Conservation (phyloP, 2,329 filamentous ascomycete species). For the Phaeophleospora eucalypticola region DNA sequence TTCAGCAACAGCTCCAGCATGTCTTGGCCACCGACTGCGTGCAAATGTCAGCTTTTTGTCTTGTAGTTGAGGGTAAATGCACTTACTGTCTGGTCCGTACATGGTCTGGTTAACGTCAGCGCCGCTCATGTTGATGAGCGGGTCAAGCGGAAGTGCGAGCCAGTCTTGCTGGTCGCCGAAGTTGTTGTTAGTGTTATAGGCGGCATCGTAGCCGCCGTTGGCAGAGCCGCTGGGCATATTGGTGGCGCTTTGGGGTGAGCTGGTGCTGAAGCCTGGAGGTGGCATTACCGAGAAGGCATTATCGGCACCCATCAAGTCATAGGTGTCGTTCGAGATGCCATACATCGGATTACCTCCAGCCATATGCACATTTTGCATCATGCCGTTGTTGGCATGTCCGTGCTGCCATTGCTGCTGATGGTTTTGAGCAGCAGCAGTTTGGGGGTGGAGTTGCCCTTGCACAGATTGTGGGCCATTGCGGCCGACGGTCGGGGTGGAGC, state of each 20-base stretch:
- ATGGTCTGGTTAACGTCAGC: conserved; percentile 54
- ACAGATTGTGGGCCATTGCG: conserved; percentile 1
- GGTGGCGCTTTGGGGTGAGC: conserved; percentile 31
- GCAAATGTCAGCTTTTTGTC: neutral
- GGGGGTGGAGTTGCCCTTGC: conserved; percentile 18
- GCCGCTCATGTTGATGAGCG: conserved; percentile 55
- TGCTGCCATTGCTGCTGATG: conserved; percentile 21
- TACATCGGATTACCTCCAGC: conserved; percentile 34
- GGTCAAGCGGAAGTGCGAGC: conserved; percentile 59
- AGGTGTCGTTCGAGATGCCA: conserved; percentile 43
- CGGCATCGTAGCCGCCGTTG: conserved; percentile 13
- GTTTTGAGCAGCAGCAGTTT: conserved; percentile 10
- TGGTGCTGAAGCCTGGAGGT: conserved; percentile 39
- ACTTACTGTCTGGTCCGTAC: conserved; percentile 56
- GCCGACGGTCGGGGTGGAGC: conserved; percentile 1
- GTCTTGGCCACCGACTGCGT: conserved; percentile 48
- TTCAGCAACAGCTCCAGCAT: conserved; percentile 47
- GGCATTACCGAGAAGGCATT: conserved; percentile 46
- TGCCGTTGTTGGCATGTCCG: conserved; percentile 19
- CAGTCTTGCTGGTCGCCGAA: conserved; percentile 48
- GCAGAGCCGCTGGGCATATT: conserved; percentile 17
- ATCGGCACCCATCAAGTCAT: conserved; percentile 40
- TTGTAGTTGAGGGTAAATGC: too few species aligned
- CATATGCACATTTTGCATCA: conserved; percentile 8
- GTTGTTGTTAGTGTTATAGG: conserved; percentile 18